phyloP scores from a whole-genome alignment of 2,329 filamentous ascomycete genomes.

The Penicillium palitans region DNA sequence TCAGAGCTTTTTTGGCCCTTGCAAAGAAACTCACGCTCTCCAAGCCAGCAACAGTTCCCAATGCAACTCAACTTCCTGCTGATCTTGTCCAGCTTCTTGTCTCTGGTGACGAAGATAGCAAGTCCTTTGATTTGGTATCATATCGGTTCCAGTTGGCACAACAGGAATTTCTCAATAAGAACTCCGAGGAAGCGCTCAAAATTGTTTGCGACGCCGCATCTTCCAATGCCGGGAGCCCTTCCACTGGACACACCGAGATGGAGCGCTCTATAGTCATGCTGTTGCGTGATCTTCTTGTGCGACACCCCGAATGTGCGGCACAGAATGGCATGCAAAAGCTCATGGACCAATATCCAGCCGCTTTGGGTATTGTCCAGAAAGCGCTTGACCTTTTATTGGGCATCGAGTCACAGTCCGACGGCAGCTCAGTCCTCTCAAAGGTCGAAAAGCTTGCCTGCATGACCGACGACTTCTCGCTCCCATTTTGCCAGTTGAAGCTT shows the following conservation, averaged over 20 bases:
- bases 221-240: conserved; percentile 14
- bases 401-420: conserved; percentile 23
- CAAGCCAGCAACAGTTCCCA: conserved; percentile 27
- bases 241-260: conserved; percentile 18
- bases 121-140: conserved; percentile 37
- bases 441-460: conserved; percentile 39
- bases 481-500: conserved; percentile 46
- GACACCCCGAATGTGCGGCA: conserved; percentile 32
- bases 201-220: conserved; percentile 36
- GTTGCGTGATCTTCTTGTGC: conserved; percentile 37
- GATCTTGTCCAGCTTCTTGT: conserved; percentile 38
- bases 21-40: conserved; percentile 34
- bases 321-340: conserved; percentile 34
- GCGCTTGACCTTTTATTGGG: conserved; percentile 38
- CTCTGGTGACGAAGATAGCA: conserved; percentile 18
- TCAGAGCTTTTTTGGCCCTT: conserved; percentile 42
- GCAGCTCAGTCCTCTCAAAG: conserved; percentile 27
- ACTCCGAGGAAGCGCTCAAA: conserved; percentile 35
- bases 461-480: conserved; percentile 46
- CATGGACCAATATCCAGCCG: conserved; percentile 28
- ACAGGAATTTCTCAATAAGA: conserved; percentile 40
- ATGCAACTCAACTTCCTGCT: conserved; percentile 30
- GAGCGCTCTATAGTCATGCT: conserved; percentile 30
- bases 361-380: conserved; percentile 30
- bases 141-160: conserved; percentile 44